Evolutionary conservation across 2,329 filamentous ascomycete genomes (phyloP), one percentile per base, ranked within the genome.

Genomic region (Ascochyta pisi): DNA sequence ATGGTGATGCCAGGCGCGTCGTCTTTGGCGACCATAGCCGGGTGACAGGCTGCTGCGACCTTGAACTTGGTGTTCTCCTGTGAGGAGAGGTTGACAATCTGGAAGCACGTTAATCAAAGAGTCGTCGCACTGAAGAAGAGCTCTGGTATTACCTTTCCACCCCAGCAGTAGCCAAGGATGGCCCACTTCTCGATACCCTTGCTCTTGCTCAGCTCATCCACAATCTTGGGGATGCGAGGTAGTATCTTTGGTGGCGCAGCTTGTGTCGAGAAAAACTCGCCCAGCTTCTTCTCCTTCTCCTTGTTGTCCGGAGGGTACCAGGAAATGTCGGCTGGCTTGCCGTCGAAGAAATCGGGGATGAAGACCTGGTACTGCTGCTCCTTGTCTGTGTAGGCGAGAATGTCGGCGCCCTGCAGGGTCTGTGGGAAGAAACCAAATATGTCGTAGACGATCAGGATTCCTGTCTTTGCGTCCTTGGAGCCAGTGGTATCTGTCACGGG

Each of bases 271-370:
- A 87, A 86, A 78, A 86, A 87, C 55, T 84, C 73, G 57, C 83
- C 82, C 13, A 87, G 78, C 69, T 86, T 86, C 74, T 84, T 67
- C 61, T 81, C 80, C 74, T 87, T 84, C 56, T 87, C 85, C 37
- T 85, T 78, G 58, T 77, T 86, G 69, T 85, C 78, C 15, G 84
- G 84, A 0, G 84, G 84, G 71, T 84, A 86, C 83, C 83, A 86
- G 47, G 77, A 78, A 65, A 87, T 84, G 63, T 84, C 82, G 57
- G 82, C 85, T 33, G 91, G 89, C 63, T 85, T 82, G 73, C 91
- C 92, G 57, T 90, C 84, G 80, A 96, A 96, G 83, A 91, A 94
- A 78, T 97, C 93, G 26, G 93, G 93, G 61, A 97, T 93, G 78
- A 93, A 92, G 64, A 96, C 90, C 65, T 87, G 87, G 81, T 96